Base-by-base conservation (phyloP, 176 grass and related monocot species). In the Cymbopogon citratus region DNA sequence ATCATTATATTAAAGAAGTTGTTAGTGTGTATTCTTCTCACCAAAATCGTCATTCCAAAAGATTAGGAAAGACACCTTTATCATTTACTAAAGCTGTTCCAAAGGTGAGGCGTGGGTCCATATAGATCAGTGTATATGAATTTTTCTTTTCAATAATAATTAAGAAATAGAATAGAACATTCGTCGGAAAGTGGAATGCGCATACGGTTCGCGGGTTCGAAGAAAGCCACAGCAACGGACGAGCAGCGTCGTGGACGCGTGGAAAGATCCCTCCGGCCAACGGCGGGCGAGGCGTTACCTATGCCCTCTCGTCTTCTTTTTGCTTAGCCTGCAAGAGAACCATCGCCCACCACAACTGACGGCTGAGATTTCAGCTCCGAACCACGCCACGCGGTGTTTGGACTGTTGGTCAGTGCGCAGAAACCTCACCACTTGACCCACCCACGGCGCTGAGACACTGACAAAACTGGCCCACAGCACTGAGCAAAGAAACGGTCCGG, bases 161-260 rank as follows among this genome's bases (percentile, higher is more conserved):
- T 60, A 24, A 23, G 19, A 21, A 23, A n/a, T n/a, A n/a, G n/a
- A 18, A 9, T 0, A 23, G 2, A 56, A 56, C 6, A 9, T 56
- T 10, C 7, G 19, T 18, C 0, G 13, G 45, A 6, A 29, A 7
- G 49, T 24, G 35, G 77, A 38, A 75, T 75, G 11, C 0, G 48
- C 18, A 12, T 21, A 25, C 21, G 15, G 33, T 23, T 56, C 35
- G 26, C 34, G 10, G 15, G 33, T 23, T 56, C 35, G 26, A 43
- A 14, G 79, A 77, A 76, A 66, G 75, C 10, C 38, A 31, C 28
- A 19, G 21, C 70, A 21, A 66, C 38, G 70, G 63, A 24, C 41
- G 38, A 13, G 71, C 87, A 75, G 77, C 62, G 81, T 80, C 23
- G 0, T 51, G 24, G 23, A 12, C 87, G 87, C 82, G 81, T 89